These are phyloP conservation scores for Globisporangium parvum DNA, from an alignment of 352 stramenopile species.

Conservation along the genomic window DNA sequence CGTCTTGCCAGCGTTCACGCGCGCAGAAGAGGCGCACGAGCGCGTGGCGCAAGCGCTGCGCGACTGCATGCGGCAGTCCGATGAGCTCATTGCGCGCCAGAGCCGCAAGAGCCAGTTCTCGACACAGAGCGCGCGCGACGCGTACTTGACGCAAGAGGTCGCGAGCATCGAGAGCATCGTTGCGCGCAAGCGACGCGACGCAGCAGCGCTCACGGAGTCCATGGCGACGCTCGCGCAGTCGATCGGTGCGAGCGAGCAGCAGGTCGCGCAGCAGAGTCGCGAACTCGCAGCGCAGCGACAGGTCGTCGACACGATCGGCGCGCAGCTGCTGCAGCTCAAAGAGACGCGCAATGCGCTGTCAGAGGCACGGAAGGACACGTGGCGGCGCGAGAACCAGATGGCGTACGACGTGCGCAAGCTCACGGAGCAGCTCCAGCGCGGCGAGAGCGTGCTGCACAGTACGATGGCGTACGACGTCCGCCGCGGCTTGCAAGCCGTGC, in stretches of 20 bases:
- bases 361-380: conserved; percentile 77
- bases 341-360: conserved; percentile 73
- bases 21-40: conserved; percentile 69
- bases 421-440: conserved; percentile 59
- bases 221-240: conserved; percentile 37
- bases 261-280: conserved; percentile 34
- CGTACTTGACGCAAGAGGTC: conserved; percentile 68
- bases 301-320: conserved; percentile 42
- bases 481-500: conserved; percentile 74
- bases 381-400: conserved; percentile 75
- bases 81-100: conserved; percentile 95
- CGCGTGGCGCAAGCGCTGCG: conserved; percentile 72
- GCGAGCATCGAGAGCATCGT: conserved; percentile 58
- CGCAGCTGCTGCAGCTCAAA: conserved; percentile 62
- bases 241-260: conserved; percentile 37
- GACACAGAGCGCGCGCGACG: conserved; percentile 91
- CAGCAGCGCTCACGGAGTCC: conserved; percentile 25
- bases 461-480: conserved; percentile 86
- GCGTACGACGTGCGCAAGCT: conserved; percentile 69
- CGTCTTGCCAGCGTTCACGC: conserved; percentile 45
- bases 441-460: conserved; percentile 73
- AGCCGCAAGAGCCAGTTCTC: conserved; percentile 93
- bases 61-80: conserved; percentile 50
- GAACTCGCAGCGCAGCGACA: conserved; percentile 51
- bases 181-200: conserved; percentile 53